Base-by-base conservation (phyloP, 805 yeast species). In the Candida germanica region DNA sequence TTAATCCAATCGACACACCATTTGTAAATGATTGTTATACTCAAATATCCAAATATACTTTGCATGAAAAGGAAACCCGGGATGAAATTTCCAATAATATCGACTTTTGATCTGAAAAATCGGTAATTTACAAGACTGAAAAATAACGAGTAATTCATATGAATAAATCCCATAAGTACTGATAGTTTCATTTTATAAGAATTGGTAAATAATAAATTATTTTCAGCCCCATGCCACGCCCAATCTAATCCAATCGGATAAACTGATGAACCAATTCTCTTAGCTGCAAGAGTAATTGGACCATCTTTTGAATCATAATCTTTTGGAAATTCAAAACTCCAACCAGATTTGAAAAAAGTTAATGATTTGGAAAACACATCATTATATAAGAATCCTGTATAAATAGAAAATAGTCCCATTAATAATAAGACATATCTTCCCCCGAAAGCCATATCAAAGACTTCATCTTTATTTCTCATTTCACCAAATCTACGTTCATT, bases 111-210 rank as follows among this genome's bases (percentile, higher is more conserved):
- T 28, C 79, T 66, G 69, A 79, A 87, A 56, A 74, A 75, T 21
- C 75, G 50, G 50, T 82, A 81, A 60, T 93, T 93, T 38, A 85
- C 89, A 45, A 85, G 73, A 14, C 97, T 87, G 54, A 89, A 88
- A 59, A 79, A 58, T 55, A 79, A 83, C 3, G 96, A 86, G 64
- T 91, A 93, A 9, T 89, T 66, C 99, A 93, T 93, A 65, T 93
- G 99, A 31, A 75, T 62, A 62, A 83, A 91, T 3, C 99, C 99
- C 89, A 93, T 83, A 48, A 93, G 71, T 39, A 93, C 83, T 2
- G 98, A 88, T 43, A 93, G 71, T 61, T 93, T 93, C 99, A 93
- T 93, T 71, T 93, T 93, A 68, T 87, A 93, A 2, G 98, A 89
- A 67, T 93, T 93, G 33, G 95, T 77, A 64, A 93, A 93, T 40